A percentile compares a stretch with the other conserved stretches of the same genome.
phyloP scores from a whole-genome alignment of 768 basidiomycete genomes.

The Tephrocybe rancida region DNA sequence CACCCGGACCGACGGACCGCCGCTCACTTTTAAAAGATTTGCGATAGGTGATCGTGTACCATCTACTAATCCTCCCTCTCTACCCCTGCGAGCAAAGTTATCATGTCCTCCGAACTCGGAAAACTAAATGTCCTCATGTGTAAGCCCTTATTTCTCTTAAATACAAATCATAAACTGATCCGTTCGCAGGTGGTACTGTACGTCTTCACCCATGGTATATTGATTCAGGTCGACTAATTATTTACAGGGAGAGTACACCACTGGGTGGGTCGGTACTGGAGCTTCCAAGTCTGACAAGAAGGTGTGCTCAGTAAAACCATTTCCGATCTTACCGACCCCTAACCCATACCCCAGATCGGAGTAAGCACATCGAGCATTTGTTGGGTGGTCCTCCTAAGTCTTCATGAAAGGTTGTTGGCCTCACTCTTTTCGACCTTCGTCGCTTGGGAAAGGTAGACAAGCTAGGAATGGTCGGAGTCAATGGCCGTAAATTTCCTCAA shows the following conservation, averaged over 20 bases:
- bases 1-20: conserved; percentile 17
- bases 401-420: conserved; percentile 71
- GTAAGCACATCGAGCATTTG: conserved; percentile 39
- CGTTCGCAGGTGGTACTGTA: conserved; percentile 38
- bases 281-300: conserved; percentile 96
- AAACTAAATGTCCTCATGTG: conserved; percentile 83
- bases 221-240: not conserved
- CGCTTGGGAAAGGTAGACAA: conserved; percentile 78
- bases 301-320: conserved; percentile 38
- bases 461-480: conserved; percentile 88
- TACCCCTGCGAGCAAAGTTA: conserved; percentile 1
- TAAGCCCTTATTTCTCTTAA: conserved; percentile 31
- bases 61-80: too few species aligned
- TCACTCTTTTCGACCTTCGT: conserved; percentile 89
- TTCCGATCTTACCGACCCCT: not conserved
- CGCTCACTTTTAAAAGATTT: conserved; percentile 4
- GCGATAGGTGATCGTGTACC: not conserved
- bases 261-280: conserved; percentile 91
- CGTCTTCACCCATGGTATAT: conserved; percentile 9
- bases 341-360: conserved; percentile 54
- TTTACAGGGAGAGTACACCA: conserved; percentile 83
- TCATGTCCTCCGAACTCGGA: conserved; percentile 45
- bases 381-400: conserved; percentile 2
- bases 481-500: conserved; percentile 84
- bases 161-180: conserved; percentile 8